Base-by-base conservation (phyloP, 768 basidiomycete genomes). In the Suillus plorans region DNA sequence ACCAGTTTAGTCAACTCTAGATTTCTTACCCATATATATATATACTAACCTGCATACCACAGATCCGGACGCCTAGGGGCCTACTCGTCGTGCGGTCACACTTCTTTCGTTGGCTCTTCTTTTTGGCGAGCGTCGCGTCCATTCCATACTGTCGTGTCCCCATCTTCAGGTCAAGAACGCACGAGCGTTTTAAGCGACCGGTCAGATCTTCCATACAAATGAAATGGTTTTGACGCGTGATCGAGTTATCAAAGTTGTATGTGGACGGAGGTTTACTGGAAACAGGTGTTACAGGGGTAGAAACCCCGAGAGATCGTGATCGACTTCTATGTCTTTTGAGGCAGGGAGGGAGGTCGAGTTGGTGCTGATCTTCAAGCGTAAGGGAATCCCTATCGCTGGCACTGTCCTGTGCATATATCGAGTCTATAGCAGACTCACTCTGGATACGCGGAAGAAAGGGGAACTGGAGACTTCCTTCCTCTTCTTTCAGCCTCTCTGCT, bases 181-280 rank as follows among this genome's bases (percentile, higher is more conserved):
- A 99, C 10, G 97, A 93, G 59, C 85, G 86, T 77, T 92, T 96
- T 72, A 97, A 77, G 41, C 91, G 82, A 31, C 97, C 97, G 3
- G 97, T 99, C 57, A 99, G 81, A 73, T 99, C 97, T 77, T 99
- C 97, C 95, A 99, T 97, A 69, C 99, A 85, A 70, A 99, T 97
- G 73, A 99, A 99, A 74, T 98, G 92, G 73, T 97, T 95, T 77
- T 97, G 96, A 14, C 97, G 88, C 8, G 94, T 88, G 56, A 90
- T 80, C 56, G 82, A 74, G 41, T 81, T 77, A 60, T 85, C 79
- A 14, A 69, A 62, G 63, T 81, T 81, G 65, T 74, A 77, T 62
- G 81, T 77, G 49, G 74, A 67, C 61, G 61, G 76, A 63, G 68
- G 67, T 76, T 75, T 75, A 62, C 71, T 73, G 9, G 73, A 67